Evolutionary conservation across 2,329 filamentous ascomycete species (phyloP).

Genomic region (Zymoseptoria crescenta): DNA sequence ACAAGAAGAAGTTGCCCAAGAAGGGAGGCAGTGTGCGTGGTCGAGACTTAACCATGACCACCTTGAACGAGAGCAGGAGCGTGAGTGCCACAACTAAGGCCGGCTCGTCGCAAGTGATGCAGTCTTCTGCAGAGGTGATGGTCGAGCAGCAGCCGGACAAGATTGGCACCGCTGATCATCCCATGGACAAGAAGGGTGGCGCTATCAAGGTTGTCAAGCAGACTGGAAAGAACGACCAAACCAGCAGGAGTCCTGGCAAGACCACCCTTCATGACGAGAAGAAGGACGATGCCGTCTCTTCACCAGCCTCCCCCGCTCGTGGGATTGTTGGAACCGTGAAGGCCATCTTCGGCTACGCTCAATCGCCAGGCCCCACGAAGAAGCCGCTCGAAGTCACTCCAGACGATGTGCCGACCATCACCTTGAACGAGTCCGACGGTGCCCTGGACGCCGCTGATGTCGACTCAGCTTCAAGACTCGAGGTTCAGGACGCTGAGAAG

Average conservation of each 20-base stretch:
- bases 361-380: background rate
- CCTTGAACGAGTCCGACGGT: background rate
- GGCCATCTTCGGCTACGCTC: background rate
- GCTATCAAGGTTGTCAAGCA: background rate
- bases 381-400: background rate
- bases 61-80: background rate
- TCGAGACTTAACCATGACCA: background rate
- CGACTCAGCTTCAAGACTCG: background rate
- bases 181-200: background rate
- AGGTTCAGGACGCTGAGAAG: background rate
- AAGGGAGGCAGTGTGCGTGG: constrained; percentile 1
- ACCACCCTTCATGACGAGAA: background rate
- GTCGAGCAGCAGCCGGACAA: background rate
- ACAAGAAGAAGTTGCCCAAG: constrained; percentile 16
- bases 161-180: background rate
- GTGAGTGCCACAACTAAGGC: background rate
- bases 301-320: background rate
- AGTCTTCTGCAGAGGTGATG: background rate
- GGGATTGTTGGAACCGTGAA: background rate
- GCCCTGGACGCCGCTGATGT: background rate
- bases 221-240: background rate
- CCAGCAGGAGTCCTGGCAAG: background rate
- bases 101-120: background rate
- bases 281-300: background rate
- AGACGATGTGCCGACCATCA: background rate